phyloP scores from a whole-genome alignment of 2,329 filamentous ascomycete genomes.

The Aspergillus tanneri region DNA sequence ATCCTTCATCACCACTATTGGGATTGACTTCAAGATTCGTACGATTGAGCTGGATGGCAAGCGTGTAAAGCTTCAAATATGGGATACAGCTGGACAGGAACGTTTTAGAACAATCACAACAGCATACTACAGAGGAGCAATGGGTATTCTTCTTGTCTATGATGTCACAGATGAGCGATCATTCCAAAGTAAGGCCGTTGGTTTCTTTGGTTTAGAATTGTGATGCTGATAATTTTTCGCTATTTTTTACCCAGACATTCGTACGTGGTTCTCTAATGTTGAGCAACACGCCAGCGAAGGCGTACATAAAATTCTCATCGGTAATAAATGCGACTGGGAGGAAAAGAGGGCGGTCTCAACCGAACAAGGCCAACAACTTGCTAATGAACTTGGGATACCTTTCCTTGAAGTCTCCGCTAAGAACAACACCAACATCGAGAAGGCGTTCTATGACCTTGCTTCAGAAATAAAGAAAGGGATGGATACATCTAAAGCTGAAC shows the following conservation, averaged over 20 bases:
- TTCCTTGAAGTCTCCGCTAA: conserved; percentile 99
- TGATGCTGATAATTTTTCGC: conserved; percentile 11
- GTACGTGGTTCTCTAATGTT: conserved; percentile 99
- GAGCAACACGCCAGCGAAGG: conserved; percentile 97
- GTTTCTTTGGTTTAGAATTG: not conserved
- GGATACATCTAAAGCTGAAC: conserved; percentile 80
- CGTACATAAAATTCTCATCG: conserved; percentile 99
- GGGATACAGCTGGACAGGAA: conserved; percentile 98
- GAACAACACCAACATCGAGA: conserved; percentile 99
- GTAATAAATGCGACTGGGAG: conserved; percentile 99
- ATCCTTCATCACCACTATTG: conserved; percentile 98
- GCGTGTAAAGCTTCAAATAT: conserved; percentile 98
- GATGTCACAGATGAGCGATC: conserved; percentile 96
- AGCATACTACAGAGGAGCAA: conserved; percentile 96
- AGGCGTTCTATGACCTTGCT: conserved; percentile 94
- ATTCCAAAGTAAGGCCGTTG: conserved; percentile 74
- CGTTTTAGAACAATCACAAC: conserved; percentile 98
- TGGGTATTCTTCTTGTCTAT: conserved; percentile 97
- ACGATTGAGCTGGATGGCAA: conserved; percentile 99
- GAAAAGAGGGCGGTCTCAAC: conserved; percentile 95
- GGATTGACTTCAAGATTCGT: conserved; percentile 99
- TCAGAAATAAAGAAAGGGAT: conserved; percentile 99
- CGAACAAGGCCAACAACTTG: conserved; percentile 87
- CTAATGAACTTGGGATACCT: conserved; percentile 92
- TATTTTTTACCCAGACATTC: conserved; percentile 68